Evolutionary conservation across 2,329 filamentous ascomycete species (phyloP), one percentile per base, ranked within the genome.

Genomic region (Sarocladium strictum): DNA sequence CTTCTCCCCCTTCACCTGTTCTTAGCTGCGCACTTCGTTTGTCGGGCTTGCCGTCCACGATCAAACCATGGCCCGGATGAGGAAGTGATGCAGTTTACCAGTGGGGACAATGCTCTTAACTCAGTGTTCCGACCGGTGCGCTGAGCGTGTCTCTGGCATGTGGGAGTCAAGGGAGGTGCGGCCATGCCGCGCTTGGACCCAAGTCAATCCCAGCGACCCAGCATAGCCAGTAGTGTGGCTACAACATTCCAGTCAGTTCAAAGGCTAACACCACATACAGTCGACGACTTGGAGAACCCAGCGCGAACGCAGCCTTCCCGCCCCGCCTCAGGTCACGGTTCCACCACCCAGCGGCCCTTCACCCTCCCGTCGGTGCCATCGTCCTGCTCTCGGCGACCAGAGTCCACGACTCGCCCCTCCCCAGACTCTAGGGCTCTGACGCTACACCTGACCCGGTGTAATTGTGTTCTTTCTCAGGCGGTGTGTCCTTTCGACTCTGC

Each of bases 401-500:
- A 40, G 15, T 10, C 6, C 10, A 38, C 33, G 11, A 27, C n/a
- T 38, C 32, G 43, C 43, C 50, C 50, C 50, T 53, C 50, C 50
- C 50, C 50, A 35, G 50, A 53, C 50, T 53, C 50, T 38, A 38
- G 32, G 32, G 50, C 33, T 35, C 29, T 17, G 15, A 21, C 50
- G 35, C 50, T 53, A 53, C 50, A 40, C 50, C 50, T 53, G 50
- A 53, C 11, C 32, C 50, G 50, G 50, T 40, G 32, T 21, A n/a
- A 38, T 26, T 33, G 29, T 21, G 5, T 21, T 53, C 23, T 12
- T 21, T 21, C 32, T 40, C 21, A 27, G 15, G 27, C 47, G 32
- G 33, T 21, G 32, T 38, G 50, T 38, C 50, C 35, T 29, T 17
- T 40, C 19, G n/a, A 53, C 56, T 43, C 56, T 56, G 50, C 37